Conservation (phyloP, 2,329 filamentous ascomycete species). For the Fusarium sp. region DNA sequence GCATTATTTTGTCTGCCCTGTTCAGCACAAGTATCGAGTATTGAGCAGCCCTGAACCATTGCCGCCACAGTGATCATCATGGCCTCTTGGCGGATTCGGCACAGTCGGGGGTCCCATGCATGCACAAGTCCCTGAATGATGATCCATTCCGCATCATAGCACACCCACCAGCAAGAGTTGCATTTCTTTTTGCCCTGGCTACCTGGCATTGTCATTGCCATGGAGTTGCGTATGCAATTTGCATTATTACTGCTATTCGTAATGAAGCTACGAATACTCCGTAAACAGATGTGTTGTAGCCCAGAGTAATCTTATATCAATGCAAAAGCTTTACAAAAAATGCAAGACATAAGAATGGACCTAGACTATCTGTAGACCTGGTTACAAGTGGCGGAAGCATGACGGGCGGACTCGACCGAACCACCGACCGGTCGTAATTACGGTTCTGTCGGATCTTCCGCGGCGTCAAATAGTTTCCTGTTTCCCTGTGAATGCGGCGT, state of each 20-base stretch:
- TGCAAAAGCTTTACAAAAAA: background rate
- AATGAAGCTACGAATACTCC: background rate
- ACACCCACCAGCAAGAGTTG: background rate
- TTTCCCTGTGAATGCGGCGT: conserved; percentile 6
- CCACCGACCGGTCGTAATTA: conserved; percentile 46
- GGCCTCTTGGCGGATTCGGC: conserved; percentile 33
- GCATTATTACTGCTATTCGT: background rate
- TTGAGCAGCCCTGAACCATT: conserved; percentile 1
- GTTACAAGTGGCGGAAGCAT: conserved; percentile 28
- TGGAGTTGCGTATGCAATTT: conserved; percentile 11
- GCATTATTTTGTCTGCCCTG: conserved; percentile 24
- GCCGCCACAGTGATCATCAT: conserved; percentile 42
- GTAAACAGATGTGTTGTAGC: conserved; percentile 7
- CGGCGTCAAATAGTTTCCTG: conserved; percentile 9
- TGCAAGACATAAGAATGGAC: background rate
- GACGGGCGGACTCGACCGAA: conserved; percentile 30
- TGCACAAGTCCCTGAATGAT: conserved; percentile 33
- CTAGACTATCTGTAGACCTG: background rate
- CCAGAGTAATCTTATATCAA: background rate
- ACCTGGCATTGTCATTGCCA: conserved; percentile 10
- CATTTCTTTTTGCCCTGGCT: conserved; percentile 4
- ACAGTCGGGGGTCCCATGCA: conserved; percentile 15
- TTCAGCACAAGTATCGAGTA: conserved; percentile 25
- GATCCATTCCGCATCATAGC: conserved; percentile 37
- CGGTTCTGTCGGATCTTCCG: conserved; percentile 43